Conservation (phyloP, 2,329 filamentous ascomycete species). For the Exutisphaerella laricina region DNA sequence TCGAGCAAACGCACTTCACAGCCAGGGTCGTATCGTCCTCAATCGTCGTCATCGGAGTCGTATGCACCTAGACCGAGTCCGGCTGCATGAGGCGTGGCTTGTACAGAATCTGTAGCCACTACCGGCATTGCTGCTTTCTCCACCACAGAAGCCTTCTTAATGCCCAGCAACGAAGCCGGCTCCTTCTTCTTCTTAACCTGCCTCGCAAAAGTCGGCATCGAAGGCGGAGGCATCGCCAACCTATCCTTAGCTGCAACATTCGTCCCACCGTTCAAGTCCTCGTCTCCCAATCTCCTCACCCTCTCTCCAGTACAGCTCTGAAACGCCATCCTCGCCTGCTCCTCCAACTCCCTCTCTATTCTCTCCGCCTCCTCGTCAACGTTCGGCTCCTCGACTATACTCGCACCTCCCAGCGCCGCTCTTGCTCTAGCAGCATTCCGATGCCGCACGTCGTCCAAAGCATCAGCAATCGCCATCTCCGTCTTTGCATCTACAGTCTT, state of each 20-base stretch:
- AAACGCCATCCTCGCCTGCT: conserved; percentile 75
- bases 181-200: conserved; percentile 85
- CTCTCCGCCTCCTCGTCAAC: conserved; percentile 55
- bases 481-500: conserved; percentile 89
- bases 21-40: background rate
- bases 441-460: conserved; percentile 87
- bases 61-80: conserved; percentile 9
- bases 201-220: conserved; percentile 65
- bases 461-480: conserved; percentile 96
- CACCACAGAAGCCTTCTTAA: conserved; percentile 70
- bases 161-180: conserved; percentile 65
- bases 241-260: conserved; percentile 32
- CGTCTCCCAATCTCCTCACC: conserved; percentile 49
- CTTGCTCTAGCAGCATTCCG: conserved; percentile 83
- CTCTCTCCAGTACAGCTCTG: conserved; percentile 54
- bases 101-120: background rate
- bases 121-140: conserved; percentile 46
- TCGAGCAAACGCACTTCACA: too few species aligned
- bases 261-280: conserved; percentile 34
- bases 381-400: conserved; percentile 53
- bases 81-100: background rate
- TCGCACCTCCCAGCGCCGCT: conserved; percentile 54
- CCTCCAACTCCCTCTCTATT: conserved; percentile 75
- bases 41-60: conserved; percentile 8
- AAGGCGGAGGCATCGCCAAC: conserved; percentile 40